These are phyloP conservation scores for Beauveria caledonica DNA, from an alignment of 2,329 filamentous ascomycete species.

Conservation along the genomic window DNA sequence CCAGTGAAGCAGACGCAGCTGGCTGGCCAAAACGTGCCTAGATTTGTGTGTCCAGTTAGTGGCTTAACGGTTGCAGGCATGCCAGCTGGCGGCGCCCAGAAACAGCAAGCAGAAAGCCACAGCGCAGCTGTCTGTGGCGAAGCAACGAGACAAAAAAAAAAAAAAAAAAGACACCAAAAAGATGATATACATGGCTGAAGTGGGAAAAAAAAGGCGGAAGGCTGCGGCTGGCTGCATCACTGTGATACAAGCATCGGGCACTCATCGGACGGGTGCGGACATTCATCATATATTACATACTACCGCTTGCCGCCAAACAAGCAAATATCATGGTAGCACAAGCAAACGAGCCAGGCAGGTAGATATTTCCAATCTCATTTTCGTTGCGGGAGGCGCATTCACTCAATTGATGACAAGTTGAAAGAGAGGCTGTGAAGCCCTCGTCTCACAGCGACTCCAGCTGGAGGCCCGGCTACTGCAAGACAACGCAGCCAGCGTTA, in stretches of 20 bases:
- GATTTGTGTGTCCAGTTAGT: no score
- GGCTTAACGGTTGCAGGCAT: no score
- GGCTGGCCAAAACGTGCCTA: no score
- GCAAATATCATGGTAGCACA: neutral
- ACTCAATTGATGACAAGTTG: neutral
- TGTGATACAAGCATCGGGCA: neutral
- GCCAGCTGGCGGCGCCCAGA: no score
- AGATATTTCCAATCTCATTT: no score
- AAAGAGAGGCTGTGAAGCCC: no score
- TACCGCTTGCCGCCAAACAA: neutral
- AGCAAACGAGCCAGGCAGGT: neutral
- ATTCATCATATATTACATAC: neutral
- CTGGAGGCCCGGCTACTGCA: neutral
- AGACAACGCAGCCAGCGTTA: neutral
- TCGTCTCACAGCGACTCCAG: neutral
- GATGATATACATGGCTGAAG: neutral
- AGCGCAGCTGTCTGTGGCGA: conserved; percentile 1
- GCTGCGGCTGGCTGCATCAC: neutral
- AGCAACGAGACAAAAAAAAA: neutral
- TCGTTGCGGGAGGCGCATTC: neutral
- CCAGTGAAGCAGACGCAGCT: neutral
- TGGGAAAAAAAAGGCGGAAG: neutral
- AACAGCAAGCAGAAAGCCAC: neutral
- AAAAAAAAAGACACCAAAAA: neutral
- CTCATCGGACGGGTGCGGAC: neutral